Conservation (phyloP, 345 rosid genomes). For the Anacardium occidentale region DNA sequence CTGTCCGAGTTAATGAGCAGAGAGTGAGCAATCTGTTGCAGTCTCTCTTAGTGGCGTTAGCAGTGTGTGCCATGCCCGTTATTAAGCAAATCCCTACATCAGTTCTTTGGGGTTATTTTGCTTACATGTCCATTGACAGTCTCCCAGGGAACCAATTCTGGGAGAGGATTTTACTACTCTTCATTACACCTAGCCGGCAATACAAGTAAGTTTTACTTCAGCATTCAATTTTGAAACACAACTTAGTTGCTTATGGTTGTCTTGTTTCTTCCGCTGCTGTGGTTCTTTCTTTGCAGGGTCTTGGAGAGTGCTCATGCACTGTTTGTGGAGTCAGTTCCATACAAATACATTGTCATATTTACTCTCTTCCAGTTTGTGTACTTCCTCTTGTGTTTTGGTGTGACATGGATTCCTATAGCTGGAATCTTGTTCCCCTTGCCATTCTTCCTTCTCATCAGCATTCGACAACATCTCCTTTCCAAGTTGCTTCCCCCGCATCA, state of each 20-base stretch:
- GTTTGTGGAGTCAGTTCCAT: slow-evolving; percentile 71
- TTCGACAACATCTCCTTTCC: slow-evolving; percentile 71
- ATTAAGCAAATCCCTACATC: slow-evolving; percentile 80
- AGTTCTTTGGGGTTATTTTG: slow-evolving; percentile 84
- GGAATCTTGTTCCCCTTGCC: slow-evolving; percentile 86
- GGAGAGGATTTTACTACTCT: slow-evolving; percentile 70
- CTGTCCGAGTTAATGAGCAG: slow-evolving; percentile 82
- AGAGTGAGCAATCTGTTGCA: slow-evolving; percentile 77
- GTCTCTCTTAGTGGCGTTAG: slow-evolving; percentile 61
- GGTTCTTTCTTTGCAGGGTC: slow-evolving; percentile 44
- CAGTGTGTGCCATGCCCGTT: slow-evolving; percentile 64
- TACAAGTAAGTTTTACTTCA: slow-evolving; percentile 52
- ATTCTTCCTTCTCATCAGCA: slow-evolving; percentile 68
- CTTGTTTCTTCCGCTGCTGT: not conserved
- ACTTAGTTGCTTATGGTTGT: not conserved
- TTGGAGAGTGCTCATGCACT: slow-evolving; percentile 70
- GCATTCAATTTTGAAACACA: too few species aligned
- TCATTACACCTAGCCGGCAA: slow-evolving; percentile 52
- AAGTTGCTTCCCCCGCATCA: slow-evolving; percentile 45
- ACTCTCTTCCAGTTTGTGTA: slow-evolving; percentile 63
- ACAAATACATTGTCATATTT: slow-evolving; percentile 49
- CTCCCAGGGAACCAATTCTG: slow-evolving; percentile 90
- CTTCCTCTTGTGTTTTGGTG: slow-evolving; percentile 63
- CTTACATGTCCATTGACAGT: slow-evolving; percentile 89
- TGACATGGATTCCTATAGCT: slow-evolving; percentile 84